A percentile compares a stretch with the other conserved stretches of the same genome.
phyloP scores from a whole-genome alignment of 495 filamentous ascomycete species.

The Hypoxylon lenormandii region DNA sequence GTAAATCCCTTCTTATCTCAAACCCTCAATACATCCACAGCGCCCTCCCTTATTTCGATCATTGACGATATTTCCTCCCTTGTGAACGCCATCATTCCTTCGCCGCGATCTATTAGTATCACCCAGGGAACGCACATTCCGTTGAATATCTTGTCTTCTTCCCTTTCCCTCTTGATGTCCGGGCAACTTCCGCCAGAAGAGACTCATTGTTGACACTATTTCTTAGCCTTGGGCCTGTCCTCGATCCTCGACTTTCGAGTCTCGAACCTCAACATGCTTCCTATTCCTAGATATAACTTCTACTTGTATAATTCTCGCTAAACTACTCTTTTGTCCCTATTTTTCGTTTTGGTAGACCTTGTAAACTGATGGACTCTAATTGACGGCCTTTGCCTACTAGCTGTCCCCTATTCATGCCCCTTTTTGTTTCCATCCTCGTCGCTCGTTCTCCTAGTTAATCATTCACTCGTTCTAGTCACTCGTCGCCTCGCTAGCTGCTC shows the following conservation, averaged over 20 bases:
- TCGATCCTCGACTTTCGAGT: background rate
- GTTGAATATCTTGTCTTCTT: constrained; percentile 18
- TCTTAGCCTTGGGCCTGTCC: constrained; percentile 6
- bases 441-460: constrained; percentile 28
- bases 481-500: constrained; percentile 28
- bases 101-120: constrained; percentile 14
- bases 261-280: constrained; percentile 29
- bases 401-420: constrained; percentile 31
- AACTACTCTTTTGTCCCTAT: constrained; percentile 40
- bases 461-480: constrained; percentile 24
- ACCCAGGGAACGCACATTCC: constrained; percentile 37
- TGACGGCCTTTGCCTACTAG: constrained; percentile 17
- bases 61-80: constrained; percentile 35
- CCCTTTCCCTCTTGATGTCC: constrained; percentile 24
- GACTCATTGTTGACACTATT: constrained; percentile 12
- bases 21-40: background rate
- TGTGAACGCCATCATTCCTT: constrained; percentile 47
- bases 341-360: constrained; percentile 11
- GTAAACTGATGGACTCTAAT: constrained; percentile 29
- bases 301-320: constrained; percentile 12
- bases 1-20: background rate
- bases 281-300: constrained; percentile 25
- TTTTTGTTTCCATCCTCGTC: constrained; percentile 33
- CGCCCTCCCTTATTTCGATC: constrained; percentile 36
- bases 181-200: constrained; percentile 36